phyloP scores from a whole-genome alignment of 257 asterid species.

The Nicotiana otophora region DNA sequence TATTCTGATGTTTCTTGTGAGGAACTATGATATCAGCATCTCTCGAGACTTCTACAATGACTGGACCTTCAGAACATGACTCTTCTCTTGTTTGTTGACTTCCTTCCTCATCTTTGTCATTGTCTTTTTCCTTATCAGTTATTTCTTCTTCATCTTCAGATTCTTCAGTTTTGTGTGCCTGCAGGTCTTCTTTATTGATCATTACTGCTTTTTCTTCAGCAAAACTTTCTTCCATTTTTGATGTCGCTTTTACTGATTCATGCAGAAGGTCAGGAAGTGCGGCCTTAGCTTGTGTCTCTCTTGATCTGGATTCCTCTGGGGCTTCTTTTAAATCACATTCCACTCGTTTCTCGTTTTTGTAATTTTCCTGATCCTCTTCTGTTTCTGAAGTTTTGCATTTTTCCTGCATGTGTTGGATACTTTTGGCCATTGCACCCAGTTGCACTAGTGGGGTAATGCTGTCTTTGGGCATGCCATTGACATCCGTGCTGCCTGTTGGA shows the following conservation, averaged over 20 bases:
- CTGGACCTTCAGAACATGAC: constrained; percentile 43
- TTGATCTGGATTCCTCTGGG: constrained; percentile 8
- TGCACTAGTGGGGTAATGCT: not conserved
- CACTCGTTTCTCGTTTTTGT: constrained; percentile 2
- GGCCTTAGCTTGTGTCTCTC: not conserved
- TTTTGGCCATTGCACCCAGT: not conserved
- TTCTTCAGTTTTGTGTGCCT: constrained; percentile 21
- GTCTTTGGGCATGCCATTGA: not conserved
- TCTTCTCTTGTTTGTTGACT: constrained; percentile 29
- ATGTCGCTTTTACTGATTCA: not conserved
- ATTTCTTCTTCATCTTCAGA: constrained; percentile 28
- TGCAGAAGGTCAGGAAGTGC: not conserved
- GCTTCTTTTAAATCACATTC: constrained; percentile 18
- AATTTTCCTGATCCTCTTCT: not conserved
- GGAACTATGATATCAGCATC: constrained; percentile 49
- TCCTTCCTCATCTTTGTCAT: constrained; percentile 28
- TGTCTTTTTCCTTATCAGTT: constrained; percentile 28
- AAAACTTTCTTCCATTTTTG: constrained; percentile 1
- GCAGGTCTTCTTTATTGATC: constrained; percentile 21
- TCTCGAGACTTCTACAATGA: constrained; percentile 46
- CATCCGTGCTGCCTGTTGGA: not conserved
- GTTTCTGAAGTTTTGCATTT: constrained; percentile 2
- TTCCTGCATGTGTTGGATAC: not conserved
- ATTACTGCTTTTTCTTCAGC: constrained; percentile 21
- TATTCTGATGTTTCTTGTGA: constrained; percentile 65